Base-by-base conservation (phyloP, 257 asterid genomes). In the Handroanthus guayacan region DNA sequence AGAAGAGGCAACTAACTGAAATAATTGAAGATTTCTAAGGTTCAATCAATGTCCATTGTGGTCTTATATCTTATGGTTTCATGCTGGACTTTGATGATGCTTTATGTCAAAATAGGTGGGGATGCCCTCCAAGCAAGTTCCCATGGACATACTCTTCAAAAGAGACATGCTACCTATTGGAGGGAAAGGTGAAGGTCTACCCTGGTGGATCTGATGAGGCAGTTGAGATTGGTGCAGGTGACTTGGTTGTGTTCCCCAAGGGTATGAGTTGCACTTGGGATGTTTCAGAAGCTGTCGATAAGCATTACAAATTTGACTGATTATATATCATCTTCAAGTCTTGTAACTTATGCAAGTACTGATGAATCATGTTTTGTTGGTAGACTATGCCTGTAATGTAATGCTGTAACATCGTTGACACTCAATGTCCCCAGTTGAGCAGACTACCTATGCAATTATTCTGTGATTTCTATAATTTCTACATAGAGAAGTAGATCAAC, bases 201-300 rank as follows among this genome's bases (percentile, higher is more conserved):
- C 91, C 92, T 8, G 87, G 88, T 2, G 94, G 89, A n/a, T 78
- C 86, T 17, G 82, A 82, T 13, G 89, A 85, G 72, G 84, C 80
- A 6, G 89, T 90, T 31, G 89, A 87, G 69, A 79, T 90, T 55
- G 92, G 85, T 12, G 91, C 84, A 0, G 94, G 96, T 37, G 96
- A 90, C 79, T 73, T 90, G 78, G 94, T 90, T 3, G 88, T 85
- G 55, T 88, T 90, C 83, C 96, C 96, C 67, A 85, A 87, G 71
- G 96, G 96, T 72, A 85, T 90, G 92, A 88, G 86, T 78, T 85
- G 89, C 84, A 87, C 91, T 36, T 88, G 96, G 96, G 89, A 90
- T 36, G 94, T 88, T 43, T 82, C 88, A 17, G 86, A 82, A 76
- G 77, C 94, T 69, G 94, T 90, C 38, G 89, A 87, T 67, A 88